A percentile compares a stretch with the other conserved stretches of the same genome.
Evolutionary conservation across 192 early-diverging fungal genomes (phyloP).

Genomic region (Coemansia sp.): DNA sequence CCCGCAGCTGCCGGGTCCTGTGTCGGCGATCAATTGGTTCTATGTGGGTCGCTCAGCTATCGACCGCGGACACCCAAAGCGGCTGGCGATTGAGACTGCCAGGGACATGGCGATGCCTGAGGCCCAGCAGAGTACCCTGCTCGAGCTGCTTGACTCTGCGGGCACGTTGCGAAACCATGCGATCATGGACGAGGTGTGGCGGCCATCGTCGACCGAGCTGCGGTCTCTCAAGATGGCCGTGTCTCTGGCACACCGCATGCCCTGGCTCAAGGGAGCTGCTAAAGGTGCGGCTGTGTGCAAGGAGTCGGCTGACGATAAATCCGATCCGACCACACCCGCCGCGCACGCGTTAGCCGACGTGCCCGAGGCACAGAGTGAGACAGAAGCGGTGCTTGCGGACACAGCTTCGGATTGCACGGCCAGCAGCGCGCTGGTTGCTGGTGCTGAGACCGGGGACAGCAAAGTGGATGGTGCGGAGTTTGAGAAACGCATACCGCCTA

Average conservation of each 20-base stretch:
- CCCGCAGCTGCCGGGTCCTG: constrained; percentile 66
- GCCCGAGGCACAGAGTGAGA: not conserved
- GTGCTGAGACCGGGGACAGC: not conserved
- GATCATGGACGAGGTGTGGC: constrained; percentile 68
- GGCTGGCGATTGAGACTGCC: constrained; percentile 58
- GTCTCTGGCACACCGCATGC: constrained; percentile 67
- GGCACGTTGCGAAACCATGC: constrained; percentile 55
- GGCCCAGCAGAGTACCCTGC: constrained; percentile 53
- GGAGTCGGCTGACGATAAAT: not conserved
- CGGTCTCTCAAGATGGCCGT: constrained; percentile 67
- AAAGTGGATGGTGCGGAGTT: not conserved
- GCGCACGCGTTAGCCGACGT: not conserved
- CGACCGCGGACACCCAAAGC: constrained; percentile 62
- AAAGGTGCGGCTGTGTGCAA: not conserved
- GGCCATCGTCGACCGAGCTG: constrained; percentile 63
- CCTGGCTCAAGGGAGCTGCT: constrained; percentile 57
- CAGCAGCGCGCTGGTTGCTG: not conserved
- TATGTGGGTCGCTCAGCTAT: constrained; percentile 57
- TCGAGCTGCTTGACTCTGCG: constrained; percentile 57
- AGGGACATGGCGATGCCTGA: constrained; percentile 49
- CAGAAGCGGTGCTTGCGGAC: constrained; percentile 1
- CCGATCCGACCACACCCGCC: not conserved
- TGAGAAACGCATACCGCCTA: constrained; percentile 19
- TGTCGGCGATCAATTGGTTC: constrained; percentile 87
- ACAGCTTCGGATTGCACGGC: constrained; percentile 17